Evolutionary conservation across 257 asterid genomes (phyloP), one percentile per base, ranked within the genome.

Genomic region (Solanum appendiculatum): DNA sequence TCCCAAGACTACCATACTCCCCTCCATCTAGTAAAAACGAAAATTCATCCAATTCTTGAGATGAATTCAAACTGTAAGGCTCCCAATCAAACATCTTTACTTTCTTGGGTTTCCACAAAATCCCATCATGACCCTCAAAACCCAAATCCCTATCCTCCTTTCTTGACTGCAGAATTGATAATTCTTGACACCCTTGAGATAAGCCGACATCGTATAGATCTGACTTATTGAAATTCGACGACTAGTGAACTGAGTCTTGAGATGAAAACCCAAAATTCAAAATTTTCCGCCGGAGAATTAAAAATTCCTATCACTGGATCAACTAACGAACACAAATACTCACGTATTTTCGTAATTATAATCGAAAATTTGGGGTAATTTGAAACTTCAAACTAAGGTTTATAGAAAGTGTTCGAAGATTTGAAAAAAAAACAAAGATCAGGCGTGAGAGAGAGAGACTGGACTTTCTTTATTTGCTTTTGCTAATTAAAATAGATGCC

Each of bases 261-360:
- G 97, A 90, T 60, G 95, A 89, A 85, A 88, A 89, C 46, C 90
- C 81, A 73, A 95, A 92, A 88, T 92, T 66, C 95, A 90, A 39
- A 87, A 94, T 92, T 37, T 36, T 60, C 39, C 9, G 5, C 29
- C 66, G 72, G 56, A 84, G 42, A 63, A 63, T 64, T 16, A 29
- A 64, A 84, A 60, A 72, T 33, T 33, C 27, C 27, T 34, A 34
- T 34, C 1, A 34, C 46, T 34, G 46, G 46, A 72, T 72, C n/a
- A 87, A 70, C 68, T 85, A 78, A 88, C 72, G 77, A 46, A 77
- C 21, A 68, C 85, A 39, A 54, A 83, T 40, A 36, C 34, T 15
- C 23, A 11, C 63, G 86, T 56, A 33, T 70, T 88, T n/a, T n/a
- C 15, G 73, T 33, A 31, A 10, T 11, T 20, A 46, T 64, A 36